These are phyloP conservation scores for Chaetomium tenue DNA, from an alignment of 495 filamentous ascomycete species.

Conservation along the genomic window DNA sequence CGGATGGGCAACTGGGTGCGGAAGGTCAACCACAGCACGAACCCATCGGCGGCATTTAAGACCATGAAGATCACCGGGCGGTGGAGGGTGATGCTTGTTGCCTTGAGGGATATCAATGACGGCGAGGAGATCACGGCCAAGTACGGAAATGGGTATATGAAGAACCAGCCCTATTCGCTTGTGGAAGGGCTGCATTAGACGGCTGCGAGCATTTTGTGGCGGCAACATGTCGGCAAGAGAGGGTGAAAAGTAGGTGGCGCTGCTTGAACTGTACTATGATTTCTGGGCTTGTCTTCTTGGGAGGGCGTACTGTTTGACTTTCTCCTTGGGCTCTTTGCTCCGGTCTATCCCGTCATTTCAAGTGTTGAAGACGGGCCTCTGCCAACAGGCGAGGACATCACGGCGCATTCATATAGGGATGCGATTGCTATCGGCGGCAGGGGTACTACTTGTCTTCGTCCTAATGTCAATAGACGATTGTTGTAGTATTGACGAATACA, in stretches of 20 bases:
- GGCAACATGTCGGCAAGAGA: too few species aligned
- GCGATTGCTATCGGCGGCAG: background rate
- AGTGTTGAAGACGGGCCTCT: background rate
- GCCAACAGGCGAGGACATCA: background rate
- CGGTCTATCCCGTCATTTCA: background rate
- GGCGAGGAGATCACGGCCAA: slow-evolving; percentile 35
- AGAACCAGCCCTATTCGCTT: slow-evolving; percentile 25
- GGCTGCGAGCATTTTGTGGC: too few species aligned
- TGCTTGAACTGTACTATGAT: background rate
- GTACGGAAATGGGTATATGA: slow-evolving; percentile 28
- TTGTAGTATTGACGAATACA: too few species aligned
- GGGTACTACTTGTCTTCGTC: background rate
- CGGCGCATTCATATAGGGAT: background rate
- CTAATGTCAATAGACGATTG: too few species aligned
- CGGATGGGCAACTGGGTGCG: slow-evolving; percentile 37
- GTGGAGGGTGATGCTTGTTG: slow-evolving; percentile 31
- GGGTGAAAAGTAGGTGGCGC: background rate
- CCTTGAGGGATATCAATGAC: slow-evolving; percentile 26
- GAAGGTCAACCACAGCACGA: slow-evolving; percentile 29
- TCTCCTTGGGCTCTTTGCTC: background rate
- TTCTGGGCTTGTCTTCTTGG: background rate
- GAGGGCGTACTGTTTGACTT: background rate
- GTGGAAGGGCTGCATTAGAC: slow-evolving; percentile 29
- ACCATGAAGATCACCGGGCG: slow-evolving; percentile 30
- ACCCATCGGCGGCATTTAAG: slow-evolving; percentile 27